A percentile compares a stretch with the other conserved stretches of the same genome.
These are phyloP conservation scores for Citrus medica DNA, from an alignment of 345 rosid species.

Conservation along the genomic window DNA sequence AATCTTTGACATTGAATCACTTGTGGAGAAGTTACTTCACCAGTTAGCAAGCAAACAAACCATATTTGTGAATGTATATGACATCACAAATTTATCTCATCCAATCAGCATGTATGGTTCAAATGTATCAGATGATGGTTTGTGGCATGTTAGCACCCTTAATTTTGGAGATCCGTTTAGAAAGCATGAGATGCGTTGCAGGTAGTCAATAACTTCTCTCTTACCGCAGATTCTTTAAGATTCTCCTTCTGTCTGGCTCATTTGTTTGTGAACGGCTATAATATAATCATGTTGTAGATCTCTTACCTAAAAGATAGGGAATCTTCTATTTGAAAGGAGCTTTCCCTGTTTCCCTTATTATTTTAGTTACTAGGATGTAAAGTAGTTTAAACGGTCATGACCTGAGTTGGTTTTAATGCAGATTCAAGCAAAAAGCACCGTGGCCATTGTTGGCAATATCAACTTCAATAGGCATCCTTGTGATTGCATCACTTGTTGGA, in stretches of 20 bases:
- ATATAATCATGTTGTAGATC: neutral
- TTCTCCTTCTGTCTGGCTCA: constrained; percentile 4
- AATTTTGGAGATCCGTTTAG: constrained; percentile 94
- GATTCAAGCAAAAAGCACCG: constrained; percentile 85
- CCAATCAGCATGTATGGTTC: constrained; percentile 97
- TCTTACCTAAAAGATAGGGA: neutral
- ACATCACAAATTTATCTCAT: constrained; percentile 57
- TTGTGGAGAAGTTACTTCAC: constrained; percentile 91
- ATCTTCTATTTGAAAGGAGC: constrained; percentile 1
- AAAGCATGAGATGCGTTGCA: constrained; percentile 97
- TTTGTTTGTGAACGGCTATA: neutral
- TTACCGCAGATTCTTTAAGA: neutral
- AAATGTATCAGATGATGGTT: constrained; percentile 48
- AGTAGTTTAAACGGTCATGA: constrained; percentile 1
- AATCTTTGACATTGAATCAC: constrained; percentile 81
- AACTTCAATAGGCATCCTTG: constrained; percentile 65
- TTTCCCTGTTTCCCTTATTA: neutral
- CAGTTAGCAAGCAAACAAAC: constrained; percentile 96
- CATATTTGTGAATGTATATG: constrained; percentile 87
- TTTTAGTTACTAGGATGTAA: neutral
- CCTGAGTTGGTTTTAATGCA: constrained; percentile 25
- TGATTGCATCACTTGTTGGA: constrained; percentile 77
- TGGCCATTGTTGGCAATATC: constrained; percentile 67
- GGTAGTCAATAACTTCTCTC: constrained; percentile 40
- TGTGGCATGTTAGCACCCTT: constrained; percentile 65